Evolutionary conservation across 257 asterid species (phyloP), one percentile per base, ranked within the genome.

Genomic region (Ballota nigra): DNA sequence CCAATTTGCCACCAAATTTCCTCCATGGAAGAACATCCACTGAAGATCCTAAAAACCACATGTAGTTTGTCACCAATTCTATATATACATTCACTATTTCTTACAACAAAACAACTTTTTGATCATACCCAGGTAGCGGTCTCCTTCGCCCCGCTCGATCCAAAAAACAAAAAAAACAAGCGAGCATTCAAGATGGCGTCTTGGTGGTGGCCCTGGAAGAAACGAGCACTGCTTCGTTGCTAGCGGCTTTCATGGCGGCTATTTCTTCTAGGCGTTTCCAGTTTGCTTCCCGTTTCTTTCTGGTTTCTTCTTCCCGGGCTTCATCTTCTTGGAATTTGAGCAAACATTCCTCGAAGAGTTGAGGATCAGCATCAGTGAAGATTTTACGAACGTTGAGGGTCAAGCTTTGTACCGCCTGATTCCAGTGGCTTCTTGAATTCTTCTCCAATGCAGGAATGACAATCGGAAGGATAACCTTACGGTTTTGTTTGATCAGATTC

Each of bases 321-420:
- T 87, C 87, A 9, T 89, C 95, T 79, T 89, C 96, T 84, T 82
- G 89, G 79, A 82, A 91, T 73, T 86, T 87, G 72, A 73, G 85
- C 81, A 89, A 49, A 70, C 95, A 91, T 78, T 89, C 97, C 64
- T 89, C 97, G 7, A 84, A 83, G 65, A 89, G 90, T 72, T 87
- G 92, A 0, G 88, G 87, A 60, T 89, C 96, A 9, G 74, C 19
- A 47, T 89, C 98, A 0, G 96, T 86, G 81, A 87, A 92, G 62
- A 92, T 85, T 78, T 89, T 92, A n/a, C 96, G 92, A 75, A 92
- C 92, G 70, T 91, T 91, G n/a, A 82, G 82, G 20, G 98, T 92
- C 78, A 92, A 82, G 81, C 89, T 90, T 68, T 85, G 92, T 6
- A 89, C 98, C 4, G 96, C 96, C 81, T 82, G 98, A 69, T 89